Base-by-base conservation (phyloP, 805 yeast species). In the Komagataella mondaviorum region DNA sequence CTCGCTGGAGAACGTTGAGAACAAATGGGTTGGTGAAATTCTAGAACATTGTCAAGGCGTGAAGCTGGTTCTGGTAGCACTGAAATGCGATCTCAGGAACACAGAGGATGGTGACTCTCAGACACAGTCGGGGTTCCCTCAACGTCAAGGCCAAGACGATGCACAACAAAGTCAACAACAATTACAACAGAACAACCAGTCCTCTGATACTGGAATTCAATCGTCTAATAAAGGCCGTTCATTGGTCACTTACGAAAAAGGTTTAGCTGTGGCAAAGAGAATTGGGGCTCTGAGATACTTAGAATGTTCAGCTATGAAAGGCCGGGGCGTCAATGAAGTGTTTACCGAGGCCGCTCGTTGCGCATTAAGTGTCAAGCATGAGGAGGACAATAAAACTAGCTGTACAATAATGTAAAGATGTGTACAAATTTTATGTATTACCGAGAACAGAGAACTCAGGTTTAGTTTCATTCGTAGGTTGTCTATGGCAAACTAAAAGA, bases 291-390 rank as follows among this genome's bases (percentile, higher is more conserved):
- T 90, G 60, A 79, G 98, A 61, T 93, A 93, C 66, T 75, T 93
- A 62, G 99, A 93, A 68, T 93, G 99, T 70, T 87, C 96, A 23
- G 98, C 99, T 6, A 93, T 90, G 73, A 83, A 85, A 65, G 91
- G 90, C 67, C 80, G 95, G 62, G 99, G 99, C 57, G 99, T 93
- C n/a, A 93, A 95, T 63, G 99, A 93, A 70, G 98, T 97, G 7
- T 93, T 93, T 65, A 89, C 97, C 0, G 99, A 93, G 69, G 99
- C 98, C 47, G 96, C 98, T 6, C 82, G 99, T 65, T 90, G 96
- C 62, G 98, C 97, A 2, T 74, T 91, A 58, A 83, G 86, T 55
- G 96, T 96, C 12, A 87, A 80, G 62, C 86, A 95, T 49, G 87
- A 82, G 69, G 91, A 90, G 51, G 80, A 79, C 49, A 70, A 71